Base-by-base conservation (phyloP, 2,329 filamentous ascomycete genomes). In the Hirsutella thompsonii region DNA sequence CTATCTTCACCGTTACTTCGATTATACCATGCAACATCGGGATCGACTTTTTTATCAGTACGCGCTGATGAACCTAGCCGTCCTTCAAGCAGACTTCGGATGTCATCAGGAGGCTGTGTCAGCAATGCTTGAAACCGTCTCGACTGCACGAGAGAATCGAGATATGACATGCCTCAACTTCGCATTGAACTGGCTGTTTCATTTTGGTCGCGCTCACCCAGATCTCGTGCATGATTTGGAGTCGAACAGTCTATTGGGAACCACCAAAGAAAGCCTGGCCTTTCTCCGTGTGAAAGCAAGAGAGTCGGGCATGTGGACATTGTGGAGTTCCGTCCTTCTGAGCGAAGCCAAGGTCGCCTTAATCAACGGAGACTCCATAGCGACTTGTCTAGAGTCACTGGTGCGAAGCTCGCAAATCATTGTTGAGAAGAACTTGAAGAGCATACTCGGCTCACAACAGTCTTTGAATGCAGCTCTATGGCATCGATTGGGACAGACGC, bases 91-190 rank as follows among this genome's bases (percentile, higher is more conserved):
- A 14, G 92, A 96, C 58, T 96, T 96, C 65, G 89, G 89, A 37
- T 94, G 86, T 55, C 81, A 88, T 57, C 75, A 78, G 33, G 89
- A 96, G 61, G 90, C 90, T 5, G 74, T 96, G n/a, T 77, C 86
- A 10, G 85, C 90, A 11, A 94, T 98, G 79, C 79, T 94, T 35
- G 92, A 96, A 59, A 89, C 90, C 0, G 88, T 98, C 28, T 81
- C 89, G 0, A 94, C 88, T n/a, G 92, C 92, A 1, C 72, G 90
- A 46, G 92, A 96, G 59, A 94, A 93, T 50, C 81, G 88, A 48
- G 92, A 98, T 55, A 85, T 87, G 69, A 80, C 76, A 4, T 96
- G 92, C 55, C 70, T 98, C 42, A 96, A 95, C 59, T 96, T 94
- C 61, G 85, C 88, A 26, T 74, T 98, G 46, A 94, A 88, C 55